Evolutionary conservation across 345 rosid species (phyloP).

Genomic region (Noccaea caerulescens): DNA sequence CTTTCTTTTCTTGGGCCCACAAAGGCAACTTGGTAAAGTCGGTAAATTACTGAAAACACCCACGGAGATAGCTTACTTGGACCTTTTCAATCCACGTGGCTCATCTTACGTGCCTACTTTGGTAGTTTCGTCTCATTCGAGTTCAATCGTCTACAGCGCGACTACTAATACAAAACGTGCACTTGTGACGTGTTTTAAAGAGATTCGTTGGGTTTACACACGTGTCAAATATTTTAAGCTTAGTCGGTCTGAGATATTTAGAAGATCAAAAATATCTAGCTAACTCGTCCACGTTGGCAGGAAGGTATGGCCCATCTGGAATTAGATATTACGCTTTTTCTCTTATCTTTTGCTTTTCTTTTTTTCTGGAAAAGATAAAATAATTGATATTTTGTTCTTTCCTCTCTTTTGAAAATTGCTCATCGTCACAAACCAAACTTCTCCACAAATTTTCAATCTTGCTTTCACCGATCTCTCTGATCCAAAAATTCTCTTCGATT

Average conservation of each 20-base stretch:
- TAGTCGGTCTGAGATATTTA: constrained; percentile 54
- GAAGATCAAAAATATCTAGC: constrained; percentile 77
- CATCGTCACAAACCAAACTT: constrained; percentile 46
- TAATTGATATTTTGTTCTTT: background rate
- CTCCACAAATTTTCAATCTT: constrained; percentile 31
- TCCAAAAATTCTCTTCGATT: constrained; percentile 8
- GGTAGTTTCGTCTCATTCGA: constrained; percentile 7
- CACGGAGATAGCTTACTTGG: constrained; percentile 21
- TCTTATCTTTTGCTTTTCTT: constrained; percentile 29
- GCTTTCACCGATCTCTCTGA: constrained; percentile 26
- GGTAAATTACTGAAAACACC: constrained; percentile 23
- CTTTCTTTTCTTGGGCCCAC: constrained; percentile 31
- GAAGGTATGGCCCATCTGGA: constrained; percentile 55
- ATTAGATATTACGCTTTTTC: constrained; percentile 63
- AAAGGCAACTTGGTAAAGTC: constrained; percentile 29
- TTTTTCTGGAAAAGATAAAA: background rate
- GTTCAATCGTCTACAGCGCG: background rate
- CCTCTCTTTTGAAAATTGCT: constrained; percentile 28
- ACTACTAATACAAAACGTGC: background rate
- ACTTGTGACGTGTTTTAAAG: constrained; percentile 1
- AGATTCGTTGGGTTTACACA: background rate
- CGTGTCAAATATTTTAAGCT: background rate
- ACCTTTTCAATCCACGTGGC: constrained; percentile 16
- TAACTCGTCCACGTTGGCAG: constrained; percentile 78
- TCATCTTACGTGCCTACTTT: background rate